Conservation (phyloP, 2,329 filamentous ascomycete species). For the Sphaerulina populicola region DNA sequence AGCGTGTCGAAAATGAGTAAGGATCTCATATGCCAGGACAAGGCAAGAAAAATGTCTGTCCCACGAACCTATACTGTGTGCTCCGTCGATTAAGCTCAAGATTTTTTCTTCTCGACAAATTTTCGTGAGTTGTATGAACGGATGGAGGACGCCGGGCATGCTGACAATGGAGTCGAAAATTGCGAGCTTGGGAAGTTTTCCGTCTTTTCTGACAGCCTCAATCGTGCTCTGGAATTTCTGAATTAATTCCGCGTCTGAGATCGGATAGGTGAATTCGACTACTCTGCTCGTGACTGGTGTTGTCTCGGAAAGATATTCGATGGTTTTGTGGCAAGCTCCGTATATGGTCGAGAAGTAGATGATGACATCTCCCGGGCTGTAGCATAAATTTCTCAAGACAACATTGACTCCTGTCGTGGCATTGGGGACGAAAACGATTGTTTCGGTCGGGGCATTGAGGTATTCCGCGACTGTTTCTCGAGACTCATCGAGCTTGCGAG, state of each 20-base stretch:
- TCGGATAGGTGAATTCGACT: conserved; percentile 59
- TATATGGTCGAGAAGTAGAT: conserved; percentile 74
- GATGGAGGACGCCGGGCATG: conserved; percentile 68
- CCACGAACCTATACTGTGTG: conserved; percentile 59
- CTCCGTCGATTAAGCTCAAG: conserved; percentile 70
- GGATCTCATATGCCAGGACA: too few relatives aligned
- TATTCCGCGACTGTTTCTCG: conserved; percentile 57
- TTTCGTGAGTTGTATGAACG: conserved; percentile 59
- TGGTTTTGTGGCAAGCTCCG: conserved; percentile 63
- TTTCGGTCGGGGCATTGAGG: conserved; percentile 57
- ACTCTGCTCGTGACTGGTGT: conserved; percentile 44
- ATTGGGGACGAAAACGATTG: conserved; percentile 71
- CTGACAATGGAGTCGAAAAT: conserved; percentile 76
- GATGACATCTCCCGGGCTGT: conserved; percentile 63
- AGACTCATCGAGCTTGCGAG: conserved; percentile 53
- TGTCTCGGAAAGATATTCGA: conserved; percentile 65
- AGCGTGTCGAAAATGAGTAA: too few relatives aligned
- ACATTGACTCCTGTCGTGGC: conserved; percentile 72
- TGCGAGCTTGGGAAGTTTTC: conserved; percentile 58
- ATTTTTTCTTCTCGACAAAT: conserved; percentile 60
- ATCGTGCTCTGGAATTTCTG: conserved; percentile 54
- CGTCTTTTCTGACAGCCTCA: conserved; percentile 41
- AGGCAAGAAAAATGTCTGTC: too few relatives aligned
- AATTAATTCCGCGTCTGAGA: conserved; percentile 60
- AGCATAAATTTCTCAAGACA: conserved; percentile 66